phyloP scores from a whole-genome alignment of 2,329 filamentous ascomycete genomes.

The Aspergillus sp. region DNA sequence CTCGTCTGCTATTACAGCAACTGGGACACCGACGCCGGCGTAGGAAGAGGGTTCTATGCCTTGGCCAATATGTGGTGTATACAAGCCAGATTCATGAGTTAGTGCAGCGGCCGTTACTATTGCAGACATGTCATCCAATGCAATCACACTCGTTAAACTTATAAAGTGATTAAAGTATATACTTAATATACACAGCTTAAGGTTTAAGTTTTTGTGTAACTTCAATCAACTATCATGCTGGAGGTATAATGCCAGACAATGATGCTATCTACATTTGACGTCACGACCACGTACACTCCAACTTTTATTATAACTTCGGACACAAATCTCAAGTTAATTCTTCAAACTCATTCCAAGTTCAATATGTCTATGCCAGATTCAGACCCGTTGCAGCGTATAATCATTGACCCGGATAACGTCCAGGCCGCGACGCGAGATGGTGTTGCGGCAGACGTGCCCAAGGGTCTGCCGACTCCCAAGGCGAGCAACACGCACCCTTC shows the following conservation, averaged over 20 bases:
- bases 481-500: slow-evolving; percentile 46
- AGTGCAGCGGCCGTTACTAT: too few species aligned
- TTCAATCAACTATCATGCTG: neutral
- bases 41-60: neutral
- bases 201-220: neutral
- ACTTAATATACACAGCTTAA: too few species aligned
- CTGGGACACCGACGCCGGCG: slow-evolving; percentile 5
- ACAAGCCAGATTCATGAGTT: neutral
- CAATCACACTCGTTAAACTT: neutral
- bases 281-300: neutral
- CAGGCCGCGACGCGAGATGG: slow-evolving; percentile 43
- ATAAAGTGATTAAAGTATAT: neutral
- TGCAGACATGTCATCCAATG: too few species aligned
- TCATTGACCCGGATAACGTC: slow-evolving; percentile 37
- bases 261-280: neutral
- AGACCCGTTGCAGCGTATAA: neutral
- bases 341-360: too few species aligned
- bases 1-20: slow-evolving; percentile 16
- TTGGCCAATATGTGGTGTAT: neutral
- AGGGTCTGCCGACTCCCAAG: slow-evolving; percentile 44
- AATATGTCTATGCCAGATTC: neutral
- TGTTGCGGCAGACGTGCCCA: slow-evolving; percentile 25
- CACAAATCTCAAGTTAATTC: too few species aligned
- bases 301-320: neutral
- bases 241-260: neutral